Base-by-base conservation (phyloP, 2,329 filamentous ascomycete species). In the Domatiomyces catenatus region DNA sequence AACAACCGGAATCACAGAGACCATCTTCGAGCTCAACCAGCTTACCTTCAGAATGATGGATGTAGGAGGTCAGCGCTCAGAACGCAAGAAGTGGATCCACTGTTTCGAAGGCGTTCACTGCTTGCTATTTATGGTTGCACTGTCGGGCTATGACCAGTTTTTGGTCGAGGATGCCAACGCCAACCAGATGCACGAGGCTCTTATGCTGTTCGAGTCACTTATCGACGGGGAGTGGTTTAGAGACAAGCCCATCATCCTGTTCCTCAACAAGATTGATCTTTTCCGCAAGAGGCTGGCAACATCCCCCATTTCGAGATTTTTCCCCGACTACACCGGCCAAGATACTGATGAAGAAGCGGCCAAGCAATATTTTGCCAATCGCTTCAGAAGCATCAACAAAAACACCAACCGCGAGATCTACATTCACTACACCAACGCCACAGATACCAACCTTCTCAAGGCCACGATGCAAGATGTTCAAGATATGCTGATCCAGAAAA, bases 31-130 rank as follows among this genome's bases (percentile, higher is more conserved):
- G 66, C 76, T 94, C 12, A 88, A 88, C 54, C 83, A 90, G 62
- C 77, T 95, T 61, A 94, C 88, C 56, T 95, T 95, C 70, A 84
- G 88, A 61, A 95, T 96, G 88, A 94, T 94, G 67, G 88, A 94
- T 62, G 88, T 94, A 46, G 88, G 88, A 65, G 88, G 88, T 52
- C 88, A 94, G 66, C 76, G 22, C 3, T 24, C 22, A 24, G 22
- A 24, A 24, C 22, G 22, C 22, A 24, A 24, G 22, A 24, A 24
- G 22, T 24, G 22, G 22, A 94, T 94, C 56, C 88, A 94, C 66
- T 92, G 88, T 64, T 94, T 94, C 64, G 88, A 94, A 66, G 92
- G 92, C 57, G 88, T 94, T 55, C 88, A 92, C 63, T 89, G 86
- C 59, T 75, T 96, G 49, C 74, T 96, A 42, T 96, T 96, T 70